Conservation (phyloP, 371 early-diverging fungal species). For the Syncephalis fuscata region DNA sequence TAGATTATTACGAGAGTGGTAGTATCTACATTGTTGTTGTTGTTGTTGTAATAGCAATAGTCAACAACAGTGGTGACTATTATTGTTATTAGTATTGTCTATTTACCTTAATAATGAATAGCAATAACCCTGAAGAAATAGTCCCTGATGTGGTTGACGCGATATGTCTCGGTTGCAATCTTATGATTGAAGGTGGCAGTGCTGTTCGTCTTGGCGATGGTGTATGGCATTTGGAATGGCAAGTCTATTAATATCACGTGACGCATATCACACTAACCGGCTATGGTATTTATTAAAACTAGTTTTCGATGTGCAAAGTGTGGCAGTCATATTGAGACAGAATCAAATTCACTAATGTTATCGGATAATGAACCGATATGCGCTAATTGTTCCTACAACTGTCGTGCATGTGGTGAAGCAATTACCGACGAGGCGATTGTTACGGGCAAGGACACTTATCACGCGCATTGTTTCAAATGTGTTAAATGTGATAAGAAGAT, state of each 20-base stretch:
- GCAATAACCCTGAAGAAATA: constrained; percentile 11
- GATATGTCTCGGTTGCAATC: constrained; percentile 50
- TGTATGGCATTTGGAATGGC: constrained; percentile 69
- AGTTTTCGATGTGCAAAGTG: constrained; percentile 72
- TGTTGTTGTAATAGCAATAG: too few species aligned
- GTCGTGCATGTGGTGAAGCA: constrained; percentile 57
- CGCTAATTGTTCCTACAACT: constrained; percentile 73
- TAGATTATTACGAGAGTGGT: too few species aligned
- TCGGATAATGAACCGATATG: constrained; percentile 74
- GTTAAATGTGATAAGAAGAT: constrained; percentile 8
- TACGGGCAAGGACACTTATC: constrained; percentile 44
- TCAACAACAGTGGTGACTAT: too few species aligned
- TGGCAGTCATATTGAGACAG: constrained; percentile 51
- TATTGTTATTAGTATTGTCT: too few species aligned
- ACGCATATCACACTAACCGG: too few species aligned
- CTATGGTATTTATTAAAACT: neutral
- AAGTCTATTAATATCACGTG: constrained; percentile 6
- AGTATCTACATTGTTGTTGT: too few species aligned
- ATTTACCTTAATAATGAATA: neutral
- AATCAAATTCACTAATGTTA: constrained; percentile 59
- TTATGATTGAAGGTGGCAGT: constrained; percentile 59
- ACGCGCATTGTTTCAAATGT: constrained; percentile 20
- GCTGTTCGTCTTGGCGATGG: constrained; percentile 77
- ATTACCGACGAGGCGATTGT: constrained; percentile 81
- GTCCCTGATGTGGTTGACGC: constrained; percentile 19